Base-by-base conservation (phyloP, 2,329 filamentous ascomycete species). In the Xylaria sp. region DNA sequence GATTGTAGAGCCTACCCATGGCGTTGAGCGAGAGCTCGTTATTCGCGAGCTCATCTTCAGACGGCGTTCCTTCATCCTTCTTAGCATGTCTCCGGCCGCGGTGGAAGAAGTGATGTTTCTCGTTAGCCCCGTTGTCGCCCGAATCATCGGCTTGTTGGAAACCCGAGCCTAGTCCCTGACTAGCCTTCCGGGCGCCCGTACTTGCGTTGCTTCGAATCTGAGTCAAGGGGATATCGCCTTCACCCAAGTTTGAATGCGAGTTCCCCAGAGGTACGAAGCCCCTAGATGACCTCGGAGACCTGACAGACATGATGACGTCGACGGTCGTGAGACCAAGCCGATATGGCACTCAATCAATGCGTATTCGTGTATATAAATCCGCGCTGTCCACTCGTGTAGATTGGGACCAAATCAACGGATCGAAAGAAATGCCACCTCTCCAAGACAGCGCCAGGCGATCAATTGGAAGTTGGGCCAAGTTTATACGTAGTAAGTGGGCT, bases 1-100 rank as follows among this genome's bases (percentile, higher is more conserved):
- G 90, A 75, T 85, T 84, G 80, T 92, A 91, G 43, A 92, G 76
- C 68, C 85, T 85, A 54, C 91, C 91, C 83, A 93, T 88, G 69
- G 86, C 86, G 73, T 89, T 92, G 71, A 92, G 80, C 39, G 84
- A 83, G 39, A 86, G 79, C 20, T 88, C 87, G 1, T 89, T 86
- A 8, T 78, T 79, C 68, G 82, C 81, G 66, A 83, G 80, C 9
- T 83, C 86, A 68, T 83, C 82, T 20, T 80, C 78, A 41, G 86
- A 83, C 56, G 79, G 79, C 3, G 81, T 75, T 4, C 76, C 75
- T 7, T 80, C 79, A 52, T 80, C 79, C n/a, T 81, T 77, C 77
- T 83, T 80, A 31, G 80, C 75, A 59, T 82, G 86, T 67, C 87
- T 83, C 59, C 87, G 84, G 62, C 88, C 86, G 68, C 80, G 75